Base-by-base conservation (phyloP, 2,329 filamentous ascomycete genomes). In the Colletotrichum graminicola region DNA sequence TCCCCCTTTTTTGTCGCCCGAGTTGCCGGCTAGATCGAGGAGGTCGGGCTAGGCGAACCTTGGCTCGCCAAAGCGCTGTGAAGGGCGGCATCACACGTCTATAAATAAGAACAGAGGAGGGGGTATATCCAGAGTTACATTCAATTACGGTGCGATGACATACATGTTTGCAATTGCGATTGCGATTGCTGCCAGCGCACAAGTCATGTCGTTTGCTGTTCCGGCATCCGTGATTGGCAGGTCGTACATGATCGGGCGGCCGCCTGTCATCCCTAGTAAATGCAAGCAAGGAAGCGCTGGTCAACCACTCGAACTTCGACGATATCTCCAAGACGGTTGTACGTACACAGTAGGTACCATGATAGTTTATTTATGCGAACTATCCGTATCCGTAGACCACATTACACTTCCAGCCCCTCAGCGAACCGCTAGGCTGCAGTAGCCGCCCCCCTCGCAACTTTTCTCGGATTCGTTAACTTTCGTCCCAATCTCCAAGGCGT, bases 281-380 rank as follows among this genome's bases (percentile, higher is more conserved):
- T 29, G 49, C 26, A 60, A 56, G 49, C 26, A 60, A 66, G 54
- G 47, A 70, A 66, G 59, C 41, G 29, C 65, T 56, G 61, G 59
- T 32, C 66, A 41, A 47, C 23, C 45, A 23, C n/a, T 47, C 11
- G 10, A 41, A 32, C 3, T 29, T 14, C 29, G 41, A 51, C 23
- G 18, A 56, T 55, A 39, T 59, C 36, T 41, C 54, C 52, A 45
- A 14, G 29, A 54, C 29, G 26, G 41, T 39, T 14, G 18, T 39
- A 55, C 36, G 29, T 56, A 49, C 47, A 47, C n/a, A 23, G 45
- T 23, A 47, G 10, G n/a, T 11, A 12, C n/a, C 45, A 23, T 12
- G 45, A 47, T n/a, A 23, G 21, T 47, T 47, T 23, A 5, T 23
- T 8, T 23, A 47, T 47, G 18, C 21, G 45, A 47, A 47, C n/a